phyloP scores from a whole-genome alignment of 768 basidiomycete species.

The Phanerochaete carnosa region DNA sequence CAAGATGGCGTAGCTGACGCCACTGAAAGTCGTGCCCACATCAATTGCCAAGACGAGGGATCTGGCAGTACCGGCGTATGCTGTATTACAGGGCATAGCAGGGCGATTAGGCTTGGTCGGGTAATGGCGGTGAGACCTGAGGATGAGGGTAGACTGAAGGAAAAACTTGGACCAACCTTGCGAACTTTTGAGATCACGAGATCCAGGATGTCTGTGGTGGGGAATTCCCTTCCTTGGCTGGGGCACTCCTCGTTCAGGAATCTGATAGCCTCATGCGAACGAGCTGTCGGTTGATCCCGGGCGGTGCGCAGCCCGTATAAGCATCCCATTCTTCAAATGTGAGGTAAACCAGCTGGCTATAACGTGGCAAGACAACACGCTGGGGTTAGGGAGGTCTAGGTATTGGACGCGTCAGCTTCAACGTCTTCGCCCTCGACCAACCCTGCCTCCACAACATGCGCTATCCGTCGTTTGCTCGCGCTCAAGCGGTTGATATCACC shows the following conservation, averaged over 20 bases:
- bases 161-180: background rate
- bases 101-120: background rate
- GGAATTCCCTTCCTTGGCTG: too few relatives aligned
- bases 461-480: background rate
- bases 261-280: too few relatives aligned
- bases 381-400: too few relatives aligned
- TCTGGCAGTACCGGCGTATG: background rate
- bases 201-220: too few relatives aligned
- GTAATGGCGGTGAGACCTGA: background rate
- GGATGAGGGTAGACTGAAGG: background rate
- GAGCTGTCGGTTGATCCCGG: too few relatives aligned
- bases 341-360: too few relatives aligned
- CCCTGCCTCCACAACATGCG: background rate
- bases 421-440: background rate
- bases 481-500: background rate
- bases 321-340: too few relatives aligned
- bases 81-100: background rate
- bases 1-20: constrained; percentile 41
- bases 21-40: constrained; percentile 50
- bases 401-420: too few relatives aligned
- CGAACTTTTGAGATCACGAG: too few relatives aligned
- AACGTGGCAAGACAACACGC: background rate
- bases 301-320: too few relatives aligned
- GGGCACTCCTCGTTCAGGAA: too few relatives aligned
- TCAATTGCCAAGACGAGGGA: constrained; percentile 32